Evolutionary conservation across 148 eudicot species (phyloP).

Genomic region (Fallopia convolvulus): DNA sequence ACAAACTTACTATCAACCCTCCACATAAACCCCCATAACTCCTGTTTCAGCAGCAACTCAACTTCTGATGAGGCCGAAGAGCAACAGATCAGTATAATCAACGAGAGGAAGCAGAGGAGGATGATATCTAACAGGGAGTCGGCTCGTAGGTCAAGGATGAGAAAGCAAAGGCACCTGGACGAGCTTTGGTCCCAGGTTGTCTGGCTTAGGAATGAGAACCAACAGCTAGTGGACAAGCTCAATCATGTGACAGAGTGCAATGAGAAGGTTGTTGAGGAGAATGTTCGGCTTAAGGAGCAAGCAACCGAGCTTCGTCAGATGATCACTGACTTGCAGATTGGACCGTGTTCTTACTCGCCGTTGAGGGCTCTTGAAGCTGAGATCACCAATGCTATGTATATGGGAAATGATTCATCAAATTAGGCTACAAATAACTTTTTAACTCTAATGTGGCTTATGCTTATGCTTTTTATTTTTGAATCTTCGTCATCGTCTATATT

Average conservation of each 20-base stretch:
- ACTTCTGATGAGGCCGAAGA: constrained; percentile 70
- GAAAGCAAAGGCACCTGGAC: constrained; percentile 59
- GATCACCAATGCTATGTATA: constrained; percentile 38
- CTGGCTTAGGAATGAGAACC: constrained; percentile 55
- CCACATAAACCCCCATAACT: constrained; percentile 19
- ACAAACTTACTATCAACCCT: constrained; percentile 5
- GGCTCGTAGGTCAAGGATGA: constrained; percentile 64
- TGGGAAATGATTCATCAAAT: constrained; percentile 32
- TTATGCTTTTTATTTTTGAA: constrained; percentile 3
- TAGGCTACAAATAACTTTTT: constrained; percentile 19
- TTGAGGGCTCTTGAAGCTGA: constrained; percentile 49
- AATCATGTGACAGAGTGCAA: constrained; percentile 35
- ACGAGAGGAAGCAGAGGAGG: constrained; percentile 60
- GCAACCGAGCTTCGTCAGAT: constrained; percentile 68
- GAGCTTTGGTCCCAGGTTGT: constrained; percentile 61
- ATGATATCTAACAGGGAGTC: constrained; percentile 72
- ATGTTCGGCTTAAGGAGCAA: constrained; percentile 71
- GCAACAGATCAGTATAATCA: constrained; percentile 39
- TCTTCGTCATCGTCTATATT: not conserved
- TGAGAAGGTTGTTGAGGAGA: constrained; percentile 51
- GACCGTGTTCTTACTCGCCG: constrained; percentile 41
- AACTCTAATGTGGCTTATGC: constrained; percentile 14
- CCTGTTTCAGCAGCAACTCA: constrained; percentile 48
- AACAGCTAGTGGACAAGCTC: constrained; percentile 39
- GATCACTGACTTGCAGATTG: constrained; percentile 61